A percentile compares a stretch with the other conserved stretches of the same genome.
phyloP scores from a whole-genome alignment of 345 rosid species.

The Euclidium syriacum region DNA sequence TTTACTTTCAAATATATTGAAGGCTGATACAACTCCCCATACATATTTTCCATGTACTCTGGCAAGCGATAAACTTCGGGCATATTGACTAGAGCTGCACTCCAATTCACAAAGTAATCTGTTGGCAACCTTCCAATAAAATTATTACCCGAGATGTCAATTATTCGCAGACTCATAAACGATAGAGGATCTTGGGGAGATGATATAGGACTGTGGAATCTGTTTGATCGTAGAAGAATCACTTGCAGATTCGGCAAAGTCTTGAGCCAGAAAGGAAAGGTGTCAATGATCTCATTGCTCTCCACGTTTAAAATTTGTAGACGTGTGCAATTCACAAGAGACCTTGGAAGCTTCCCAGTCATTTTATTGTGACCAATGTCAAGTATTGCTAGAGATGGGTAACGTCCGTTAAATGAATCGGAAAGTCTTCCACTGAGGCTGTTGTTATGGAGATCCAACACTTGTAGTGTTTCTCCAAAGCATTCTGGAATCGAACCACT shows the following conservation, averaged over 20 bases:
- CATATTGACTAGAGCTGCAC: neutral
- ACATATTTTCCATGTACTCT: neutral
- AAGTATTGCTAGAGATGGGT: no score
- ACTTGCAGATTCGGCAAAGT: no score
- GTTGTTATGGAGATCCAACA: no score
- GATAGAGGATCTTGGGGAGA: no score
- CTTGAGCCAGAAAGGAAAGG: no score
- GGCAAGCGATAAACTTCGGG: neutral
- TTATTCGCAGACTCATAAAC: slow-evolving; percentile 36
- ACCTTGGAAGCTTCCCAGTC: no score
- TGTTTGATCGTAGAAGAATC: slow-evolving; percentile 15
- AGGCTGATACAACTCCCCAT: neutral
- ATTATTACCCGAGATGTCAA: slow-evolving; percentile 32
- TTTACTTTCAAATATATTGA: neutral
- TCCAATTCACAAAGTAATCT: neutral
- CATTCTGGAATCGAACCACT: slow-evolving; percentile 27
- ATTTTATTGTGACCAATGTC: no score
- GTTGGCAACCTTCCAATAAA: slow-evolving; percentile 14
- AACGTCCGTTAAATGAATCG: no score
- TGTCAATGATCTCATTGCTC: slow-evolving; percentile 30
- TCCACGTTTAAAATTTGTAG: slow-evolving; percentile 40
- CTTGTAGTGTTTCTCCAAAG: no score
- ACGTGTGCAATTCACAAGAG: slow-evolving; percentile 9
- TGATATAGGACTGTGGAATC: no score
- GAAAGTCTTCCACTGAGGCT: no score